Evolutionary conservation across 306 rosid species (phyloP).

Genomic region (Quercus cerris): DNA sequence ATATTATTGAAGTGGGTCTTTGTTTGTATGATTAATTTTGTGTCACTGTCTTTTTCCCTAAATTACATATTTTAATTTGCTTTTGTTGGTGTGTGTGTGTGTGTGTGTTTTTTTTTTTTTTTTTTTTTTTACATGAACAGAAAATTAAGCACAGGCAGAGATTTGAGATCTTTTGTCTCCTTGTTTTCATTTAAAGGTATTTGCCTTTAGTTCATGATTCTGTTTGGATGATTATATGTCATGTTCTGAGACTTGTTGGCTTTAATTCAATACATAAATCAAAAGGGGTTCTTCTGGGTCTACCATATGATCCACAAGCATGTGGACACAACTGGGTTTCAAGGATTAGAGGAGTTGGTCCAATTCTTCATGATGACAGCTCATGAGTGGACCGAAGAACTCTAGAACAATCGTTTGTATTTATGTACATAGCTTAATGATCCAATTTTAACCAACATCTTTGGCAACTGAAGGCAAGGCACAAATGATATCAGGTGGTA

Average conservation of each 20-base stretch:
- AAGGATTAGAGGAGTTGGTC: neutral
- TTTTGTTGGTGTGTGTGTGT: neutral
- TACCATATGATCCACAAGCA: neutral
- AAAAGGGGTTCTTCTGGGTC: neutral
- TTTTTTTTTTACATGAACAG: neutral
- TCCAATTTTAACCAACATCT: no score
- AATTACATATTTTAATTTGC: neutral
- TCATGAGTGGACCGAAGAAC: neutral
- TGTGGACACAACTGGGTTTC: neutral
- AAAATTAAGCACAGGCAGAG: neutral
- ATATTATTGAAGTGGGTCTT: conserved; percentile 11
- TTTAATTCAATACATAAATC: neutral
- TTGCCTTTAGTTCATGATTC: neutral
- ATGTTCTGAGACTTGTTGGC: neutral
- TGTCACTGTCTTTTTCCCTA: conserved; percentile 9
- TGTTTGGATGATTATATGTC: neutral
- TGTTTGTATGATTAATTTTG: conserved; percentile 12
- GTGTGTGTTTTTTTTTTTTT: no score
- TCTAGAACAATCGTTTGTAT: neutral
- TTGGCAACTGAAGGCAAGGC: no score
- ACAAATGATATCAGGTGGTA: no score
- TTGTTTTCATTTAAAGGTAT: neutral
- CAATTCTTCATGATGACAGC: neutral
- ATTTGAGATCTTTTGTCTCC: neutral
- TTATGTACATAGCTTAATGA: neutral